Base-by-base conservation (phyloP, 2,329 filamentous ascomycete species). In the Magnaporthiopsis incrustans region DNA sequence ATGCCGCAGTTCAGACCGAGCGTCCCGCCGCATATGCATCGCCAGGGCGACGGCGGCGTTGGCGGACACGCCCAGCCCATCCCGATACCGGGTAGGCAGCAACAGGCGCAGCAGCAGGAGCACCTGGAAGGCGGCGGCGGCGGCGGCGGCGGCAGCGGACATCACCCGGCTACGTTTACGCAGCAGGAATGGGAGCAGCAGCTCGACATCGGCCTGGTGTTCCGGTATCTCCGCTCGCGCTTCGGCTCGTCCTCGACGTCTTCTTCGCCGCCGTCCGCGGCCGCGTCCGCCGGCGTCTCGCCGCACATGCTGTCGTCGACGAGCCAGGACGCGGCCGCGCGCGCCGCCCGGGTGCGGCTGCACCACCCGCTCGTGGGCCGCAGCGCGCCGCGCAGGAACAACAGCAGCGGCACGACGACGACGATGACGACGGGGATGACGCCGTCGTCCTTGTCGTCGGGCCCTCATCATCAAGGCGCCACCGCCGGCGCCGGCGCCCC, bases 151-250 rank as follows among this genome's bases (percentile, higher is more conserved):
- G 10, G 15, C 22, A 10, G 44, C 44, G 44, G 44, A 53, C 44
- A 53, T 18, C 26, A 53, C 44, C 26, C 57, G 6, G 69, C 68
- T 4, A 67, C 74, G 0, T 86, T 86, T 67, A 85, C 83, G 1
- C 81, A 91, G 70, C 90, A 95, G 50, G 95, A 97, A 72, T 99
- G 95, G 95, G 93, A 98, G 76, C 88, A 89, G 66, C 91, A 97
- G 63, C 83, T 98, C 6, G 93, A 98, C 71, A 85, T 97, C 68
- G 90, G 90, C 72, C 89, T 97, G 74, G 90, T 98, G 44, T 98
- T 98, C 78, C 87, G 88, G 61, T 98, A 95, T 72, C 82, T 97
- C 35, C 85, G 88, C 65, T 89, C 86, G 25, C 87, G 91, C 65
- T 94, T 96, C 74, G 81, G 84, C 22, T 77, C 79, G 8, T 73